Evolutionary conservation across 1,139 yeast species (phyloP).

Genomic region (Blastobotrys petasosporus): DNA sequence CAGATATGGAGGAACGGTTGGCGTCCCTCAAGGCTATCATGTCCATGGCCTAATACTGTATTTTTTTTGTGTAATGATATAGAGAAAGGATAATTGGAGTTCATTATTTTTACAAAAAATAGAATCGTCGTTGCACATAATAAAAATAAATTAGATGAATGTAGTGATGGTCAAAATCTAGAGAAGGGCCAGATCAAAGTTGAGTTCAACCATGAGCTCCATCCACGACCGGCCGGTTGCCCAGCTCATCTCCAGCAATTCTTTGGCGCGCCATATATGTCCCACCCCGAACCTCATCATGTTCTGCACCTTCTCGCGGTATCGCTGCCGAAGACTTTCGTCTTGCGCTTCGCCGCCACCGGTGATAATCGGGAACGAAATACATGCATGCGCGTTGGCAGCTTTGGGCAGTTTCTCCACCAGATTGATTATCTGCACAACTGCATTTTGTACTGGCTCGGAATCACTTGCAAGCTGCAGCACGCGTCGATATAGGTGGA

Average conservation of each 20-base stretch:
- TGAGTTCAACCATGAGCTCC: conserved; percentile 27
- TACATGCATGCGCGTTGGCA: conserved; percentile 47
- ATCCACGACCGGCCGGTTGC: conserved; percentile 25
- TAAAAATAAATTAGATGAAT: background rate
- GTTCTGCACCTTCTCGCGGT: conserved; percentile 36
- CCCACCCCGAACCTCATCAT: conserved; percentile 44
- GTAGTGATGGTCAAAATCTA: conserved; percentile 8
- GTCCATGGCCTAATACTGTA: conserved; percentile 8
- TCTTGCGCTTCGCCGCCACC: conserved; percentile 51
- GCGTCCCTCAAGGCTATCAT: conserved; percentile 28
- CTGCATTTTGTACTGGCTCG: conserved; percentile 42
- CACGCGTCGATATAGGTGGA: conserved; percentile 49
- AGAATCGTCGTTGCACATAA: background rate
- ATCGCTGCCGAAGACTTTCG: conserved; percentile 34
- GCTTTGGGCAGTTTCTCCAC: conserved; percentile 37
- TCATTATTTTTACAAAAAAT: background rate
- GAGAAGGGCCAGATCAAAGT: conserved; percentile 28
- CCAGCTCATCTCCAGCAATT: conserved; percentile 49
- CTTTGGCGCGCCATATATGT: conserved; percentile 41
- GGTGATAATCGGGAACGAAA: conserved; percentile 48
- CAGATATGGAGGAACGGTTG: conserved; percentile 57
- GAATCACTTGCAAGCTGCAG: conserved; percentile 41
- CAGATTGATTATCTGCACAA: conserved; percentile 37
- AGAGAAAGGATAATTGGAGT: background rate
- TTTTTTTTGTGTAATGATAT: no score